Evolutionary conservation across 768 basidiomycete species (phyloP), one percentile per base, ranked within the genome.

Genomic region (Phylloporus rhodoxanthus): DNA sequence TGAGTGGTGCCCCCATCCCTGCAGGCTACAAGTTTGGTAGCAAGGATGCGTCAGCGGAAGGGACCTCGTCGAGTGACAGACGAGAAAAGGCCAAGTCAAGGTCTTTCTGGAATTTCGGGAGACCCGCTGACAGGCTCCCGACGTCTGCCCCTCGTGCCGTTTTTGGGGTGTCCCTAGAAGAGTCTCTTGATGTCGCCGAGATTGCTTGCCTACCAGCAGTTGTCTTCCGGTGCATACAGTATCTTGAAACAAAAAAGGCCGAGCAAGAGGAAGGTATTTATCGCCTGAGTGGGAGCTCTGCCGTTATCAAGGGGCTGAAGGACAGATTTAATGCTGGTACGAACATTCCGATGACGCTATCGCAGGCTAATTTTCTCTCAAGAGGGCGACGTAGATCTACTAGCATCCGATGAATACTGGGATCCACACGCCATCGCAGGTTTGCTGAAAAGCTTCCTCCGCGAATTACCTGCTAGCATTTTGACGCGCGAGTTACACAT

Each of bases 241-340:
- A 95, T 70, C 74, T 99, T 48, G 91, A 98, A 72, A 80, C 82
- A 17, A 94, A 94, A 73, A 80, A 89, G 65, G 95, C 96, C 19
- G 91, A 97, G 53, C 83, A 89, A 57, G 96, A 99, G 63, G 96
- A 99, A 69, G 96, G 96, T 29, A 95, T 99, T 52, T 99, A 97
- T 70, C 84, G 96, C 51, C 71, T 99, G 52, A 93, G 88, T 63
- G 94, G 94, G 20, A 93, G 91, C 66, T 90, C 91, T 55, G 88
- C 92, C 29, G 92, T 95, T 50, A 93, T 98, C 73, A 96, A 96
- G 72, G 81, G 74, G 45, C 74, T 99, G 38, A 91, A 87, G 63
- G 96, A 98, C 64, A 81, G 84, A 52, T 99, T 98, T 72, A 97
- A 99, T 63, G 66, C 73, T 53, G 91, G 92, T 91, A 58, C 54